Base-by-base conservation (phyloP, 2,329 filamentous ascomycete genomes). In the Xylaria sp. region DNA sequence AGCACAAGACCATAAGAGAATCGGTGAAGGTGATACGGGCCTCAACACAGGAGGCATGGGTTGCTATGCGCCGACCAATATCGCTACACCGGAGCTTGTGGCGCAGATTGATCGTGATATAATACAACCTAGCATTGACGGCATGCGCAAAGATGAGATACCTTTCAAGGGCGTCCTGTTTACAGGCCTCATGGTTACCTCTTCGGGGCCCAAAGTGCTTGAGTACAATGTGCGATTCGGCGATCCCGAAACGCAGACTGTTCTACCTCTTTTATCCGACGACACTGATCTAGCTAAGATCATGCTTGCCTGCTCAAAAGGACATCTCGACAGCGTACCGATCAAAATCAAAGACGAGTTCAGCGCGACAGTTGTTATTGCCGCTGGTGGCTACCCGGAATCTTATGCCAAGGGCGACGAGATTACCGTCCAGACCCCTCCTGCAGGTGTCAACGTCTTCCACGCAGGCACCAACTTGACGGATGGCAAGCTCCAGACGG, bases 21-120 rank as follows among this genome's bases (percentile, higher is more conserved):
- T 97, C 73, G 92, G 92, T 63, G 96, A 99, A 77, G 93, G 92
- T 64, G 95, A 98, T 78, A 87, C 89, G 59, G 96, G 96, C 1
- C 93, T 94, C 46, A 98, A 98, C 83, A 98, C 96, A 1, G 96
- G 95, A 69, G 96, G 96, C 50, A 98, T 98, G 96, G 96, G 96
- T 61, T 97, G 94, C 79, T 98, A 98, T 81, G 94, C 94, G 18
- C 93, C 93, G n/a, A 97, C 94, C 1, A 92, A 89, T 72, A 91
- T 94, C 75, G 90, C 91, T 37, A 92, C 91, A 0, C 88, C 90
- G 61, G 89, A 91, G 70, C 85, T 97, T n/a, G 87, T 96, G 20
- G 91, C 91, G 20, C 86, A 90, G 69, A 90, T 99, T 70, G 91
- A 98, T 78, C 86, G 86, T 65, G 92, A 92, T 41, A 91, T 98